Evolutionary conservation across 352 stramenopile species (phyloP).

Genomic region (Pythium scleroteichum): DNA sequence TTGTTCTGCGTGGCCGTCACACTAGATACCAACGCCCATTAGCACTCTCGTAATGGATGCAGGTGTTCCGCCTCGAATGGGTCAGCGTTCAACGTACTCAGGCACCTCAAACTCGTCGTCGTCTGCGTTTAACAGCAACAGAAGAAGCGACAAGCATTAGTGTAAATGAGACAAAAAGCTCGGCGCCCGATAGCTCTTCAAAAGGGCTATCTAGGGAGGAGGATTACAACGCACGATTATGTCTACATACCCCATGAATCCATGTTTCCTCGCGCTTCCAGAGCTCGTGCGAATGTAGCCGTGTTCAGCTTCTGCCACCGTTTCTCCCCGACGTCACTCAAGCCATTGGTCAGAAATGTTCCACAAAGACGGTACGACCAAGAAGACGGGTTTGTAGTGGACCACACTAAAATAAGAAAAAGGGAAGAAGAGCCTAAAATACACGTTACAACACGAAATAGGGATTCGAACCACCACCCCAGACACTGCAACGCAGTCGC

Average conservation of each 20-base stretch:
- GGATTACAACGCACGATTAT: background rate
- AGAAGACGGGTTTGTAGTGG: background rate
- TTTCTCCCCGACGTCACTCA: conserved; percentile 24
- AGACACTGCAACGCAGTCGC: conserved; percentile 11
- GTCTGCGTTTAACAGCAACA: conserved; percentile 35
- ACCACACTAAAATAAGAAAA: conserved; percentile 2
- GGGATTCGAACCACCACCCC: too few relatives aligned
- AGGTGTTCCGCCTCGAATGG: background rate
- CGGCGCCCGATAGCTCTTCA: conserved; percentile 9
- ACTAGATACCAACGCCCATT: conserved; percentile 1
- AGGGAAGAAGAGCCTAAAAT: background rate
- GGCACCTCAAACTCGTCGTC: conserved; percentile 87
- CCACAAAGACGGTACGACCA: conserved; percentile 11
- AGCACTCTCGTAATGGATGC: background rate
- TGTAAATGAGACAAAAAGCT: background rate
- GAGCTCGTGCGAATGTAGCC: too few relatives aligned
- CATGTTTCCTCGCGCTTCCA: conserved; percentile 37
- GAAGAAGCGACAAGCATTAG: background rate
- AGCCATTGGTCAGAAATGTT: conserved; percentile 26
- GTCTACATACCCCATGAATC: conserved; percentile 72
- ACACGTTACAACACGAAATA: background rate
- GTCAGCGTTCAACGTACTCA: conserved; percentile 24
- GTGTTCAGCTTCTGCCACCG: too few relatives aligned
- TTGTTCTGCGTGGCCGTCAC: conserved; percentile 42
- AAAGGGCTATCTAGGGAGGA: background rate